Conservation (phyloP, 2,329 filamentous ascomycete genomes). For the Septoria linicola region DNA sequence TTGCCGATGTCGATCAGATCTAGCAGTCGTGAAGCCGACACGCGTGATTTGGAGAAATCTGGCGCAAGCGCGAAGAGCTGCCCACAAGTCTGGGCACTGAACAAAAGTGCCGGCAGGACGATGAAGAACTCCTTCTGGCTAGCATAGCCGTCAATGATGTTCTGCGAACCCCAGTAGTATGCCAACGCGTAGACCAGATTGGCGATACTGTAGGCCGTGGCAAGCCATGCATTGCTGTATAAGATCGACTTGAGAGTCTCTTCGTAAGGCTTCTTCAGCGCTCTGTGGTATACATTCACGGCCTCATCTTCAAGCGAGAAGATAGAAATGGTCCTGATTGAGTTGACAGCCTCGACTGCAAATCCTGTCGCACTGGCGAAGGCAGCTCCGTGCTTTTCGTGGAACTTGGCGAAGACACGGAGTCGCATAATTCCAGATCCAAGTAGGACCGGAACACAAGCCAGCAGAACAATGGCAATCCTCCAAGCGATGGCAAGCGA, state of each 20-base stretch:
- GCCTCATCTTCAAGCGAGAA: constrained; percentile 54
- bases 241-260: constrained; percentile 25
- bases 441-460: constrained; percentile 60
- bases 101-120: constrained; percentile 68
- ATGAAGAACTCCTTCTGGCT: constrained; percentile 71
- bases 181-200: constrained; percentile 72
- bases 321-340: constrained; percentile 54
- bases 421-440: constrained; percentile 69
- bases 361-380: constrained; percentile 54
- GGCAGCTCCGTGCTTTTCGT: constrained; percentile 52
- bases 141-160: constrained; percentile 65
- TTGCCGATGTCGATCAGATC: constrained; percentile 43
- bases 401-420: constrained; percentile 56
- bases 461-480: constrained; percentile 70
- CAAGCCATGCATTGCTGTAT: constrained; percentile 43
- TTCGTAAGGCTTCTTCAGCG: constrained; percentile 25
- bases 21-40: constrained; percentile 59
- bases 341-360: constrained; percentile 46
- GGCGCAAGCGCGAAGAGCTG: constrained; percentile 74
- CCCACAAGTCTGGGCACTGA: constrained; percentile 70
- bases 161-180: constrained; percentile 76
- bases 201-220: constrained; percentile 59
- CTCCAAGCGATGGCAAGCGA: constrained; percentile 73
- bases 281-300: constrained; percentile 26
- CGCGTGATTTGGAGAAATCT: constrained; percentile 67